phyloP scores from a whole-genome alignment of 352 stramenopile species.

The Phytophthora cryptogea region DNA sequence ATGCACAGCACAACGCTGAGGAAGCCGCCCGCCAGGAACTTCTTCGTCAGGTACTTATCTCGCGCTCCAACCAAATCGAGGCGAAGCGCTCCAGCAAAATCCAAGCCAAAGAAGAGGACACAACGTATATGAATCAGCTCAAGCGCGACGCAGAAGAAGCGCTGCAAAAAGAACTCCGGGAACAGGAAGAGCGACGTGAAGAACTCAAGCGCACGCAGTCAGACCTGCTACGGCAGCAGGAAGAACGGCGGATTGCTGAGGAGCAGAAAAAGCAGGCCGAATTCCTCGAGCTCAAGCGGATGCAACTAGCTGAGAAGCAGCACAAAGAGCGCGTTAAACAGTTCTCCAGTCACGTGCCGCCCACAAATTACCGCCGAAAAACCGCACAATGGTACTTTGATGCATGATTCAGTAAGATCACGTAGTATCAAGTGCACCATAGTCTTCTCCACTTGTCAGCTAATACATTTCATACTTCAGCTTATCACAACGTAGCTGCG shows the following conservation, averaged over 20 bases:
- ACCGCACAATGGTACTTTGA: slow-evolving; percentile 86
- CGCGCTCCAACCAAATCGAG: slow-evolving; percentile 57
- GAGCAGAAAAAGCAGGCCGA: slow-evolving; percentile 71
- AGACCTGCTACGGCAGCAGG: slow-evolving; percentile 62
- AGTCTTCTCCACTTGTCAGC: slow-evolving; percentile 18
- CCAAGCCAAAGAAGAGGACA: slow-evolving; percentile 50
- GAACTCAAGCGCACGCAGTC: slow-evolving; percentile 75
- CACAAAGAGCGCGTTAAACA: slow-evolving; percentile 71
- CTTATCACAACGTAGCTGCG: slow-evolving; percentile 5
- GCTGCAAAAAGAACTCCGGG: slow-evolving; percentile 76
- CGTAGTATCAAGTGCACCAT: slow-evolving; percentile 14
- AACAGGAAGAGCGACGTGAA: slow-evolving; percentile 65
- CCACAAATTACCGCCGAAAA: slow-evolving; percentile 74
- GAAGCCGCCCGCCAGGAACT: slow-evolving; percentile 75
- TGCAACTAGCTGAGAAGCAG: slow-evolving; percentile 75
- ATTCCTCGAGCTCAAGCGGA: slow-evolving; percentile 79
- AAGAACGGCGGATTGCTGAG: slow-evolving; percentile 51
- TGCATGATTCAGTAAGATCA: slow-evolving; percentile 34
- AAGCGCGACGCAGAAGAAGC: slow-evolving; percentile 75
- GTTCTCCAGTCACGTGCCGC: slow-evolving; percentile 49
- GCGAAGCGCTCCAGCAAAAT: slow-evolving; percentile 45
- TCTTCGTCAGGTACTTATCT: slow-evolving; percentile 69
- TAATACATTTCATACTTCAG: slow-evolving; percentile 26
- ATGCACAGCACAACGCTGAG: slow-evolving; percentile 73
- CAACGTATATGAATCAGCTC: slow-evolving; percentile 65